A percentile compares a stretch with the other conserved stretches of the same genome.
Evolutionary conservation across 208 protist genomes (phyloP).

Genomic region (Acanthamoeba quina): DNA sequence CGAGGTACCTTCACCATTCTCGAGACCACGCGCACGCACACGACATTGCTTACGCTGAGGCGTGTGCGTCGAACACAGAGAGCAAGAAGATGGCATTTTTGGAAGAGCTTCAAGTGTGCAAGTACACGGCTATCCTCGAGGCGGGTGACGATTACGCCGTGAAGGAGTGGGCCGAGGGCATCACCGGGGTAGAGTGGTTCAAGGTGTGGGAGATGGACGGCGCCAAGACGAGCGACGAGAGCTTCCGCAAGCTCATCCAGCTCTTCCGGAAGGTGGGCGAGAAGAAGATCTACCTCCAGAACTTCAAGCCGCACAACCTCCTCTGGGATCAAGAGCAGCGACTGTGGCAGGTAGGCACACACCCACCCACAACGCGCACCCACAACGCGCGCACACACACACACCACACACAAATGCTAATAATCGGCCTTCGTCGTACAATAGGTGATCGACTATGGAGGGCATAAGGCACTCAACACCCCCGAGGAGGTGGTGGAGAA

Average conservation of each 20-base stretch:
- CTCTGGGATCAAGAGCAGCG: conserved; percentile 57
- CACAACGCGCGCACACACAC: too few species aligned
- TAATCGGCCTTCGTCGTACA: background rate
- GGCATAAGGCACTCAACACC: conserved; percentile 20
- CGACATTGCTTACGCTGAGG: too few species aligned
- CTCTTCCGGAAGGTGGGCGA: conserved; percentile 23
- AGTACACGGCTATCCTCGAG: conserved; percentile 68
- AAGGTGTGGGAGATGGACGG: conserved; percentile 6
- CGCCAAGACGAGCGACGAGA: background rate
- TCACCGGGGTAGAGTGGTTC: conserved; percentile 68
- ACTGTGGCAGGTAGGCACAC: background rate
- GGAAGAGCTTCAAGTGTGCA: conserved; percentile 35
- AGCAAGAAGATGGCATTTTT: conserved; percentile 69
- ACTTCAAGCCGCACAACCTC: conserved; percentile 73
- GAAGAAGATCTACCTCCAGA: conserved; percentile 60
- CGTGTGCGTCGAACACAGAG: conserved; percentile 8
- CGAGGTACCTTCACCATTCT: background rate
- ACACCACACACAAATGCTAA: too few species aligned
- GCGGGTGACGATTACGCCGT: conserved; percentile 67
- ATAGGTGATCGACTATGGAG: conserved; percentile 64
- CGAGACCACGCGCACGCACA: background rate
- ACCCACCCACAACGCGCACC: too few species aligned
- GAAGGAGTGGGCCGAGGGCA: conserved; percentile 71
- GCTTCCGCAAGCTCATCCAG: conserved; percentile 50
- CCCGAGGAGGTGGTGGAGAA: conserved; percentile 28